Evolutionary conservation across 805 yeast genomes (phyloP).

Genomic region (Wickerhamiella hasegawae): DNA sequence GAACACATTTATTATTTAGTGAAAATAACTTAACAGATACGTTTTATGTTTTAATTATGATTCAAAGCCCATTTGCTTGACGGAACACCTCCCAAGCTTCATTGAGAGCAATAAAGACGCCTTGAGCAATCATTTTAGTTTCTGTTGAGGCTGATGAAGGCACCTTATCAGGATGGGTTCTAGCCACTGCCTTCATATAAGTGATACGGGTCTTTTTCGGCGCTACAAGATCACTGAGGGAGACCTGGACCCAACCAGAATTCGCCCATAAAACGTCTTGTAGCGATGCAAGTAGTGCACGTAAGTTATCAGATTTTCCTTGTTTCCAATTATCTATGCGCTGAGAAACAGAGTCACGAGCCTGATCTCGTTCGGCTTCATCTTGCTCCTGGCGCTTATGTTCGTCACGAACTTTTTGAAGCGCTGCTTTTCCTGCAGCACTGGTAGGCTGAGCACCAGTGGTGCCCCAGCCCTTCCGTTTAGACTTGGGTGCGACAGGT

Average conservation of each 20-base stretch:
- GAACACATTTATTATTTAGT: background rate
- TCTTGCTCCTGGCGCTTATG: slow-evolving; percentile 29
- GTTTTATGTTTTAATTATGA: too few relatives aligned
- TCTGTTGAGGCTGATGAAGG: slow-evolving; percentile 43
- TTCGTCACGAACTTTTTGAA: slow-evolving; percentile 34
- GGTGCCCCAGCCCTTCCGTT: slow-evolving; percentile 14
- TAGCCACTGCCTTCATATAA: slow-evolving; percentile 68
- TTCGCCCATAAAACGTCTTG: slow-evolving; percentile 54
- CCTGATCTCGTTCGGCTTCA: slow-evolving; percentile 41
- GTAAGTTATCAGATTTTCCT: slow-evolving; percentile 66
- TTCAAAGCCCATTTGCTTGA: slow-evolving; percentile 12
- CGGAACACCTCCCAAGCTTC: slow-evolving; percentile 83
- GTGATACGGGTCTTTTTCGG: slow-evolving; percentile 77
- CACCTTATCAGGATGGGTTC: slow-evolving; percentile 76
- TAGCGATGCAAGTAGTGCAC: slow-evolving; percentile 59
- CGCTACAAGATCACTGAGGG: slow-evolving; percentile 61
- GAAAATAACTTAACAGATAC: background rate
- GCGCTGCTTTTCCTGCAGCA: slow-evolving; percentile 28
- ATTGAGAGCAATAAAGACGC: slow-evolving; percentile 68
- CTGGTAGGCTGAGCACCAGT: slow-evolving; percentile 16
- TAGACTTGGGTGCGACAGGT: slow-evolving; percentile 2
- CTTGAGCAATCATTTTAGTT: slow-evolving; percentile 69
- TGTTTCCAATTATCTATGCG: slow-evolving; percentile 45
- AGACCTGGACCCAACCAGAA: slow-evolving; percentile 47
- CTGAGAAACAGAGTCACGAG: slow-evolving; percentile 47